These are phyloP conservation scores for Fomitopsis betulina DNA, from an alignment of 1,284 basidiomycete species.

Conservation along the genomic window DNA sequence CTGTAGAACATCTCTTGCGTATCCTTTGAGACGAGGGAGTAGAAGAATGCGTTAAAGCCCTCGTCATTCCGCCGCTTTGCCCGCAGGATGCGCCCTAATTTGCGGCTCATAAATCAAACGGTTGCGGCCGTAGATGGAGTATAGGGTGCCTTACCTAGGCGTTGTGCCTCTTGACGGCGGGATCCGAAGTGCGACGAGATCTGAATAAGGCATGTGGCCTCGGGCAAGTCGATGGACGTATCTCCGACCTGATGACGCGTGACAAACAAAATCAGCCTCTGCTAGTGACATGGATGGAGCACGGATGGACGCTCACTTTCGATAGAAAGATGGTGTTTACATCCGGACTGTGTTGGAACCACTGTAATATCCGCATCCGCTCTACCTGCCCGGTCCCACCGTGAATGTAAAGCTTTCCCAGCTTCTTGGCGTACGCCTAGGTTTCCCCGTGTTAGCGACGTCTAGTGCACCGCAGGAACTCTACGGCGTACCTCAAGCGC, in stretches of 20 bases:
- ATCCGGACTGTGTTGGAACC: slow-evolving; percentile 94
- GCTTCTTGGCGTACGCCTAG: slow-evolving; percentile 92
- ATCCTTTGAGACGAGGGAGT: slow-evolving; percentile 97
- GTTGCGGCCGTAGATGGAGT: not conserved
- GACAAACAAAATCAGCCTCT: slow-evolving; percentile 9
- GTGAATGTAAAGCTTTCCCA: slow-evolving; percentile 95
- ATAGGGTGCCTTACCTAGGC: slow-evolving; percentile 60
- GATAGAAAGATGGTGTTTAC: slow-evolving; percentile 99
- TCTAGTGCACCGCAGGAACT: slow-evolving; percentile 4
- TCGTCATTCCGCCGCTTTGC: slow-evolving; percentile 98
- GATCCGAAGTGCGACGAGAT: slow-evolving; percentile 99
- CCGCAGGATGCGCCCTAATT: slow-evolving; percentile 84
- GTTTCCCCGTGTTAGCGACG: not conserved
- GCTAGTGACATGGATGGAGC: not conserved
- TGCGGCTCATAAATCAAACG: slow-evolving; percentile 1
- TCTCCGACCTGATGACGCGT: slow-evolving; percentile 77
- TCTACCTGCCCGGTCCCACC: slow-evolving; percentile 96
- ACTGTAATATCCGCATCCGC: slow-evolving; percentile 90
- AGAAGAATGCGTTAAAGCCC: slow-evolving; percentile 99
- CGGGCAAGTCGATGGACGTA: slow-evolving; percentile 98
- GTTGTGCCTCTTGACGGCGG: slow-evolving; percentile 95
- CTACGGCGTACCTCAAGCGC: slow-evolving; percentile 76
- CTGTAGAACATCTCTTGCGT: slow-evolving; percentile 99
- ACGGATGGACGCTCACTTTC: slow-evolving; percentile 50
- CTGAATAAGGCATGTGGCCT: slow-evolving; percentile 98